A percentile compares a stretch with the other conserved stretches of the same genome.
phyloP scores from a whole-genome alignment of 345 rosid genomes.

The Eucalyptus pauciflora region DNA sequence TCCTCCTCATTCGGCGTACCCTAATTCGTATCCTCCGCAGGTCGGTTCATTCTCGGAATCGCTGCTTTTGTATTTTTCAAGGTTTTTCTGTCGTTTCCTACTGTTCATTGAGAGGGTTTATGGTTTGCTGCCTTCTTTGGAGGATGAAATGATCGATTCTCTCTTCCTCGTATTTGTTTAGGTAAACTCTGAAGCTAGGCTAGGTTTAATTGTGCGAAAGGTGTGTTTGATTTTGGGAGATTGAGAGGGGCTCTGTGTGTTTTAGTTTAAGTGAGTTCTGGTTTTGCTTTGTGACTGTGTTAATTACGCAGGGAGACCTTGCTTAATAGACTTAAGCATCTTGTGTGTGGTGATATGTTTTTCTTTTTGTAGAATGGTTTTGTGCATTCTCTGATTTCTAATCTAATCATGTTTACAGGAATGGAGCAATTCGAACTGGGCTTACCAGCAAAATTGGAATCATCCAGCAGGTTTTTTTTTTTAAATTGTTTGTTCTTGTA shows the following conservation, averaged over 20 bases:
- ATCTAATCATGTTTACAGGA: constrained; percentile 28
- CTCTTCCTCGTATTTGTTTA: background rate
- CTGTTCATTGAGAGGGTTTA: background rate
- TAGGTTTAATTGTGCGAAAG: background rate
- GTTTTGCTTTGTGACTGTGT: background rate
- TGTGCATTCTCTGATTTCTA: background rate
- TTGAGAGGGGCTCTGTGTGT: background rate
- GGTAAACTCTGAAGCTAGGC: background rate
- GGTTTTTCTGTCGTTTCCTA: background rate
- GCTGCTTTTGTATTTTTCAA: background rate
- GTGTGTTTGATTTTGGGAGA: background rate
- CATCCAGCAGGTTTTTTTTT: constrained; percentile 22
- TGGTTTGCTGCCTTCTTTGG: background rate
- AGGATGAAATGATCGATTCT: background rate
- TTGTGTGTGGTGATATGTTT: background rate
- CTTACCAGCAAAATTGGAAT: constrained; percentile 49
- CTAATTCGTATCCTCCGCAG: constrained; percentile 1
- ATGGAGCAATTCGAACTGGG: constrained; percentile 60
- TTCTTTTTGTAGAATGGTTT: background rate
- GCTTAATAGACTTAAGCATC: background rate
- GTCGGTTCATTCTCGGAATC: background rate
- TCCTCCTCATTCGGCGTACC: background rate
- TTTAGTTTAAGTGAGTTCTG: background rate
- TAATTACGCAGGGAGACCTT: background rate
- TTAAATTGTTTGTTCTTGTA: background rate